Evolutionary conservation across 257 asterid species (phyloP), one percentile per base, ranked within the genome.

Genomic region (Cordia subcordata): DNA sequence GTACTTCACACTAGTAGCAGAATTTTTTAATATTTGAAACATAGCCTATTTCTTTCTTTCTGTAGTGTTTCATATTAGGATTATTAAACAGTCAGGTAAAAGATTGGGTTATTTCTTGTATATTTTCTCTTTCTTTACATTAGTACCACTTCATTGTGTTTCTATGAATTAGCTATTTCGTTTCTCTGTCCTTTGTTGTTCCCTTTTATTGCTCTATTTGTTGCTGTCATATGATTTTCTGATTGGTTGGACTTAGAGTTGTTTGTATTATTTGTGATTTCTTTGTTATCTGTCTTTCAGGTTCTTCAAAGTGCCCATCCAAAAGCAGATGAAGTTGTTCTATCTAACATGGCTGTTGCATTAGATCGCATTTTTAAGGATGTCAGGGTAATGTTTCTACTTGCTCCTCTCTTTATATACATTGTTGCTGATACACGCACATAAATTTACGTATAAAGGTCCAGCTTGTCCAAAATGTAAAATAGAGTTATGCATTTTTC

Each of bases 361-460:
- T 78, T 90, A 13, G 96, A 90, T 69, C 94, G 95, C 57, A 66
- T 90, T 68, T 82, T 79, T 71, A 57, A 74, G 72, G 98, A 90
- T 59, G 95, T 85, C 62, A 82, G 67, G 94, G 98, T 90, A 85
- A 44, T 68, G 23, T 46, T 47, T 62, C 61, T 74, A 27, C 62
- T 57, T 12, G 15, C 8, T 68, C 27, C 54, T 23, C 18, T 55
- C 33, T 60, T 8, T 68, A 8, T 49, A n/a, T 49, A 49, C 23
- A 27, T 27, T 27, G 35, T 27, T 27, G 35, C 35, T 27, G 35
- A 27, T 27, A 6, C 35, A 27, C 35, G 6, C 35, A 27, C 35
- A 1, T 27, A 27, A 27, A 27, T 27, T 27, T 27, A 27, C 15
- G 10, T 14, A 53, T 53, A 10, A 10, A 53, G 33, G n/a, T 53